Evolutionary conservation across 768 basidiomycete genomes (phyloP).

Genomic region (Termitomyces sp.): DNA sequence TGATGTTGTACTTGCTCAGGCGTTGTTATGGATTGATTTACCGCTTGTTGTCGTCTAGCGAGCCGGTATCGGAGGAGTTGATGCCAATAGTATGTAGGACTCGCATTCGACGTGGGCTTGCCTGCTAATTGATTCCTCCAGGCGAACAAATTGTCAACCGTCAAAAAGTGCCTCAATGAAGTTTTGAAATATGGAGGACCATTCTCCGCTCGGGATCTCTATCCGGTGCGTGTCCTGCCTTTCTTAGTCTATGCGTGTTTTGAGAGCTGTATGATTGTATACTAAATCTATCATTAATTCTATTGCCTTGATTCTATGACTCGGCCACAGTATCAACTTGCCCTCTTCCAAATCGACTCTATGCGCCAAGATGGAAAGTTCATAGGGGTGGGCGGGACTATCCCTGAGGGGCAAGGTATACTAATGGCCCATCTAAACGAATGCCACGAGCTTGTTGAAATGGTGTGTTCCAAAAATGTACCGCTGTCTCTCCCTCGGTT

Average conservation of each 20-base stretch:
- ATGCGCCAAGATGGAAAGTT: slow-evolving; percentile 94
- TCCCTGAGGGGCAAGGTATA: slow-evolving; percentile 96
- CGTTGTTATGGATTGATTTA: slow-evolving; percentile 97
- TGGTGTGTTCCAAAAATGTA: slow-evolving; percentile 46
- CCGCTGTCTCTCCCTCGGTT: background rate
- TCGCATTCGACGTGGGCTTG: background rate
- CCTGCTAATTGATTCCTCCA: slow-evolving; percentile 22
- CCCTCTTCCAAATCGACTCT: slow-evolving; percentile 91
- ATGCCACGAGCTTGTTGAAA: slow-evolving; percentile 93
- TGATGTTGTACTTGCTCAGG: slow-evolving; percentile 85
- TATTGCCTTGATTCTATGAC: background rate
- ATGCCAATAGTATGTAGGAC: slow-evolving; percentile 76
- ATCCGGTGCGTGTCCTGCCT: slow-evolving; percentile 60
- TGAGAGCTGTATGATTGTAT: background rate
- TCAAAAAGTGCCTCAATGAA: slow-evolving; percentile 96
- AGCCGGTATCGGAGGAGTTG: slow-evolving; percentile 96
- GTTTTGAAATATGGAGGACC: slow-evolving; percentile 94
- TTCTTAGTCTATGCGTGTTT: background rate
- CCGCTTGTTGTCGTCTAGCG: slow-evolving; percentile 86
- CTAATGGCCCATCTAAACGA: slow-evolving; percentile 95
- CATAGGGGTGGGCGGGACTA: slow-evolving; percentile 76
- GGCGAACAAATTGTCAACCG: slow-evolving; percentile 95
- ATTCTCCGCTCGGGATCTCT: slow-evolving; percentile 86
- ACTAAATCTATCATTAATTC: background rate
- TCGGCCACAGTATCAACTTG: slow-evolving; percentile 75